Conservation (phyloP, 208 protist genomes). For the Naegleria fowleri region DNA sequence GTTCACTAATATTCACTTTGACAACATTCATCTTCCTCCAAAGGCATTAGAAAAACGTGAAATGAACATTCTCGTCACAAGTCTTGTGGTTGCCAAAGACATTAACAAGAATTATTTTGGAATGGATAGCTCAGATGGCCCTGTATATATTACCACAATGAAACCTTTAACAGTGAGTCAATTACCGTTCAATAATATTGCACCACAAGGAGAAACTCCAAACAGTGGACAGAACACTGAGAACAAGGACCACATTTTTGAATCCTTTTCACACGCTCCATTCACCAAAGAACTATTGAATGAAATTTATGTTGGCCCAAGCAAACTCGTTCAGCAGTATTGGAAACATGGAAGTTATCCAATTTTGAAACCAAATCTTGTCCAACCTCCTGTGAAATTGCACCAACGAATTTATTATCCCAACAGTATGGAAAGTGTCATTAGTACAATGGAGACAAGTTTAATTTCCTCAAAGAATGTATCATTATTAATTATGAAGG, state of each 20-base stretch:
- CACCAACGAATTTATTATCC: neutral
- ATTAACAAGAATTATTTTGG: neutral
- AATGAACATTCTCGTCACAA: neutral
- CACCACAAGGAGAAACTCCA: neutral
- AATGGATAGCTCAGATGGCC: neutral
- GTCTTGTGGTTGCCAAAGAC: neutral
- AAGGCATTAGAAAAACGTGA: neutral
- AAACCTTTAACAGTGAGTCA: neutral
- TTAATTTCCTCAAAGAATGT: conserved; percentile 4
- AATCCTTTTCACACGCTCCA: neutral
- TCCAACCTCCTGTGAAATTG: neutral
- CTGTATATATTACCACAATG: neutral
- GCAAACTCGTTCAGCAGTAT: neutral
- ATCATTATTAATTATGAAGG: neutral
- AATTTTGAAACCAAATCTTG: neutral
- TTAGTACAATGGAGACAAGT: conserved; percentile 8
- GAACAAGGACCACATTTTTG: neutral
- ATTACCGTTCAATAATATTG: neutral
- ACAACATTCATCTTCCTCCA: neutral
- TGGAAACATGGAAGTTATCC: conserved; percentile 14
- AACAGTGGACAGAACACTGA: neutral
- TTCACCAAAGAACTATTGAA: neutral
- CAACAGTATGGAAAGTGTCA: conserved; percentile 3
- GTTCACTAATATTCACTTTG: neutral
- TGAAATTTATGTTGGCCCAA: neutral